Evolutionary conservation across 2,329 filamentous ascomycete genomes (phyloP).

Genomic region (Pestalotiopsis fici): DNA sequence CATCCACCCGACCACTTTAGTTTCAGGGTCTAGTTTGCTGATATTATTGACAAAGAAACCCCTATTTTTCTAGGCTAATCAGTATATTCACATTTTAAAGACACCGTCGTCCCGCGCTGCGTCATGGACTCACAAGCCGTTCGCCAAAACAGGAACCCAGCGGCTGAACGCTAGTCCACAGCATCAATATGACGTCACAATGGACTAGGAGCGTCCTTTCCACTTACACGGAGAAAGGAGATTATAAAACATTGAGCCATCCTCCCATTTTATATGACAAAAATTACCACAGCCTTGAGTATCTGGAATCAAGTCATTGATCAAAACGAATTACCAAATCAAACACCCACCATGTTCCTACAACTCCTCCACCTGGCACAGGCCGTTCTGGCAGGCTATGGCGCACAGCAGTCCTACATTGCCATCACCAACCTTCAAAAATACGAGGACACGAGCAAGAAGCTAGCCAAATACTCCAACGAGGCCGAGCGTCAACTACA

Average conservation of each 20-base stretch:
- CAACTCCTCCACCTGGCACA: constrained; percentile 37
- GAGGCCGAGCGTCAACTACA: constrained; percentile 40
- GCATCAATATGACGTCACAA: neutral
- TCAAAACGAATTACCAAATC: neutral
- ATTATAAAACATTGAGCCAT: neutral
- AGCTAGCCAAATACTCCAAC: constrained; percentile 43
- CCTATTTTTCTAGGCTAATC: no score
- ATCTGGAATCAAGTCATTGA: neutral
- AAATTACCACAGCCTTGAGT: neutral
- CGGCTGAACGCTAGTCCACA: neutral
- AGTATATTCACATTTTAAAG: no score
- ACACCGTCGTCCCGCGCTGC: neutral
- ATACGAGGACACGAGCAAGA: constrained; percentile 45
- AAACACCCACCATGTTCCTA: constrained; percentile 19
- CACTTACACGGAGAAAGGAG: neutral
- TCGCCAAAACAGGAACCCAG: neutral
- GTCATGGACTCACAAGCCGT: neutral
- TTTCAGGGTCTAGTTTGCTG: no score
- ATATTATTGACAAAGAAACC: no score
- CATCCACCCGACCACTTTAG: no score
- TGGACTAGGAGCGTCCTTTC: neutral
- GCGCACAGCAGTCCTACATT: constrained; percentile 39
- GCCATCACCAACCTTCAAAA: constrained; percentile 43
- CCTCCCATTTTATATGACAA: neutral
- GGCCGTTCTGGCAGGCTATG: constrained; percentile 39